Evolutionary conservation across 768 basidiomycete genomes (phyloP), one percentile per base, ranked within the genome.

Genomic region (Rhodotorula taiwanensis): DNA sequence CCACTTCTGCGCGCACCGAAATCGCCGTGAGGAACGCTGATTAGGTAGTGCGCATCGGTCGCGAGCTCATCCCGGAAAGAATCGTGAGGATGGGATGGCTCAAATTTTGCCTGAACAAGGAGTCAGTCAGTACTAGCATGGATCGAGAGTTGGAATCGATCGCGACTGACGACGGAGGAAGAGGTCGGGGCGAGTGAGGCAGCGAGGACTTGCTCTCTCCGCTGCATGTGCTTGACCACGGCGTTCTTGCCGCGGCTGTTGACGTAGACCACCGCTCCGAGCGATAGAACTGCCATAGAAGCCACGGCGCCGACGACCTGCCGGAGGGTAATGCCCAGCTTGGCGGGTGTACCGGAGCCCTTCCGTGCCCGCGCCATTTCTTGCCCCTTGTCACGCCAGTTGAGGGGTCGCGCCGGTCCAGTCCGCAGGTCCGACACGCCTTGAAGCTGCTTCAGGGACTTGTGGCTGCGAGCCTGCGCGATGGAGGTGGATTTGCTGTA

Each of bases 401-500:
- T 59, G 36, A 63, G 45, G 30, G 49, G 48, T 10, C 49, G 30
- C 16, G 21, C 31, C 30, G 27, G 3, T 14, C 8, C 9, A 9
- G 30, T 5, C 4, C 16, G 27, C 28, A 28, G 15, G 27, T 20
- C 5, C 28, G 30, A 2, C 30, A 3, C 2, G 20, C 49, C 30
- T 16, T 20, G 27, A 28, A 49, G 48, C 28, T 28, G 20, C 36
- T 60, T 57, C 10, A 23, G 43, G 18, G 42, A 44, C 20, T 49
- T 52, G 33, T 34, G 34, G 15, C 28, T 21, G 27, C 51, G 49
- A 2, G 64, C 64, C 50, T 65, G 54, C 2, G 58, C 58, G 43
- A 65, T 65, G 42, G 64, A 65, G 9, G 58, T 51, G n/a, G 54
- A 56, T 50, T 65, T 65, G 54, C 59, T 65, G 64, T 65, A 65